Evolutionary conservation across 1,139 yeast species (phyloP), one percentile per base, ranked within the genome.

Genomic region (Candida albicans): DNA sequence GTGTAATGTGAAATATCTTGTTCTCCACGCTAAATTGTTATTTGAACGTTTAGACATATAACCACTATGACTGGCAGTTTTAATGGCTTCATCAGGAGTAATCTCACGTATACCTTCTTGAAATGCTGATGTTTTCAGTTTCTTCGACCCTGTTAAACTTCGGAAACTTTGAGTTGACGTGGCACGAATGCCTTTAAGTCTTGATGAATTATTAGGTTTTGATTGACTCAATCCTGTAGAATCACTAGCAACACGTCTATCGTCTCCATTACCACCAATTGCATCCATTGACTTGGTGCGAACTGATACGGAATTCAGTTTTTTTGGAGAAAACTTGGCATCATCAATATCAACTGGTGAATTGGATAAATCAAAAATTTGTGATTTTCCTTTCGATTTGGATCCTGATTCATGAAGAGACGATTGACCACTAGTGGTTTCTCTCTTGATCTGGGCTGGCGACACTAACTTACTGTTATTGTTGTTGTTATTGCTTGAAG

Each of bases 1-100:
- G 65, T 91, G 96, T 35, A 93, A 72, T 1, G 95, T 84, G 59
- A 93, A 93, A 59, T 81, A 93, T 47, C 99, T 79, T 44, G 86
- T 83, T 56, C 91, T 84, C 99, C 99, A 93, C 11, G 91, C 82
- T n/a, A 95, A 79, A 41, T 86, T 79, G 47, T 85, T 88, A 30
- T 96, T 96, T 1, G 75, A 68, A 52, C 88, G 82, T 62, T 93
- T 93, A 42, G 91, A 81, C 96, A 95, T 87, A 96, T 97, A 93
- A 1, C 99, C 99, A 43, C 90, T 83, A 57, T 73, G 81, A 46
- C 77, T 84, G 0, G 98, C 90, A 11, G 84, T 68, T 53, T 81
- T 81, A 39, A 86, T 79, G 0, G 98, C 87, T 37, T 88, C 89
- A 50, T 79, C 82, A 0, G 96, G 96, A 0, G 86, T 75, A 22